These are phyloP conservation scores for sunflower (Helianthus annuus) DNA, from an alignment of 129 eudicot genomes.

Conservation along the genomic window HanXRQr2.0-SUNRISE NC_035433.2:144235185-144235684, in stretches of 20 bases:
- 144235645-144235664: neutral
- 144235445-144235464: slow-evolving; percentile 80
- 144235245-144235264: slow-evolving; percentile 97
- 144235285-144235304: slow-evolving; percentile 91
- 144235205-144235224: slow-evolving; percentile 97
- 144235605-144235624: neutral
- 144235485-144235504: slow-evolving; percentile 87
- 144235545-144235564: slow-evolving; percentile 73
- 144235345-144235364: neutral
- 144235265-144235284: slow-evolving; percentile 85
- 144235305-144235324: slow-evolving; percentile 94
- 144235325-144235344: slow-evolving; percentile 92
- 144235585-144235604: neutral
- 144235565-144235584: slow-evolving; percentile 68
- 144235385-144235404: too few relatives aligned
- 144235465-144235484: slow-evolving; percentile 69
- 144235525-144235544: slow-evolving; percentile 99
- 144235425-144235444: slow-evolving; percentile 98
- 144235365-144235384: neutral
- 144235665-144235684: neutral
- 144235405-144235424: too few relatives aligned
- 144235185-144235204: slow-evolving; percentile 51
- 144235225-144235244: slow-evolving; percentile 97
- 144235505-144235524: slow-evolving; percentile 68
- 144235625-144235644: neutral